Base-by-base conservation (phyloP, 352 stramenopile genomes). In the Phytophthora crassamura region DNA sequence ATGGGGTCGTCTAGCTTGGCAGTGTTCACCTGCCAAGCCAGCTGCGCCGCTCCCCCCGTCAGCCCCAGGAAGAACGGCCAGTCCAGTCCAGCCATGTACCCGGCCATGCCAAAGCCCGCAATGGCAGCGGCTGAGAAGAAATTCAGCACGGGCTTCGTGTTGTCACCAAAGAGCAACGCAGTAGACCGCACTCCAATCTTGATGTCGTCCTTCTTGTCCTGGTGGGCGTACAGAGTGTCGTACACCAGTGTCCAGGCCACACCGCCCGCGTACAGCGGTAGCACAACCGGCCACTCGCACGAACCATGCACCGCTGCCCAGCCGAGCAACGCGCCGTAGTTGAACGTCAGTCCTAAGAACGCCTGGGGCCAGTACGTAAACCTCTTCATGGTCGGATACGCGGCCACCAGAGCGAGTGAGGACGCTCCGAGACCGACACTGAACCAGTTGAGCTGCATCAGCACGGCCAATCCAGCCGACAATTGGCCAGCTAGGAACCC, bases 171-270 rank as follows among this genome's bases (percentile, higher is more conserved):
- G 7, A 97, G 90, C 53, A 99, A 77, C 30, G 97, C 97, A 12
- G 97, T 99, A 14, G 93, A 99, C 53, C 95, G 90, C 40, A 99
- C 89, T 34, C 97, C 97, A 38, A 99, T 93, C 61, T 95, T 90
- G 39, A 82, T 66, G 84, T 99, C 98, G 73, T 99, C 98, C 12
- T 88, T 86, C 84, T 99, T 99, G 82, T 99, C 86, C 57, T 99
- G 97, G 78, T 99, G 97, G 11, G 97, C 98, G 80, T 99, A 99
- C 20, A 99, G 75, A 12, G 97, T 99, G 79, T 99, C 98, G 75
- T 99, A 99, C n/a, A 99, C 91, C 28, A 99, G 68, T 16, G 98
- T 99, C 97, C 97, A 99, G n/a, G 86, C 86, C 8, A 99, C 80
- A 30, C 97, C 95, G 18, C 87, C 91, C 1, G 79, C 74, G 79